These are phyloP conservation scores for Lentinus tigrinus DNA, from an alignment of 768 basidiomycete species.

Conservation along the genomic window DNA sequence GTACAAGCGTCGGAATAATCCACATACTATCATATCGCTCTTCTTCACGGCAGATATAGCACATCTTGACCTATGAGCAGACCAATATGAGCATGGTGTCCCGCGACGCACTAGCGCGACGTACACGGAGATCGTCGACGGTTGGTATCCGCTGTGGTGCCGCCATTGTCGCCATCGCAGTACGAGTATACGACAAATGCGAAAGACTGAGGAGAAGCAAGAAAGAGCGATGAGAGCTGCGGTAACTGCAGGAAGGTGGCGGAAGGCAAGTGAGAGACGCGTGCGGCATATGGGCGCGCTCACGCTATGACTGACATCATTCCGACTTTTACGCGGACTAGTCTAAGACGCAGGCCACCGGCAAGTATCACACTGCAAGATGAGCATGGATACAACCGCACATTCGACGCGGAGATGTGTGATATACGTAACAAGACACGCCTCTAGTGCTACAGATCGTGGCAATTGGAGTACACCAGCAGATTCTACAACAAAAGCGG, in stretches of 20 bases:
- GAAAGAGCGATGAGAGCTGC: too few relatives aligned
- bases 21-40: conserved; percentile 46
- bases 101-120: not conserved
- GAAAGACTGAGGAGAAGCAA: too few relatives aligned
- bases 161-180: not conserved
- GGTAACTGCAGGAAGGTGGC: too few relatives aligned
- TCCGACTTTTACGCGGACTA: too few relatives aligned
- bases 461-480: conserved; percentile 6
- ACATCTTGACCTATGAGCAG: conserved; percentile 59
- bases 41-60: conserved; percentile 80
- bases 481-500: conserved; percentile 4
- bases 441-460: conserved; percentile 27
- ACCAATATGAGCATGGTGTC: not conserved
- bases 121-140: conserved; percentile 32
- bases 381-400: conserved; percentile 7
- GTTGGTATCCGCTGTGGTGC: conserved; percentile 24
- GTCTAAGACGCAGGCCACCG: not conserved
- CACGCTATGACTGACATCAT: too few relatives aligned
- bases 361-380: not conserved
- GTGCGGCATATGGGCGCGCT: too few relatives aligned
- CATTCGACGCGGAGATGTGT: conserved; percentile 4
- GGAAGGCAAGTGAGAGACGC: too few relatives aligned
- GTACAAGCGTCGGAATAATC: too few relatives aligned
- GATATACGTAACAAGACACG: conserved; percentile 19
- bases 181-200: too few relatives aligned